Percentiles rank a stretch among this genome's conserved stretches.
phyloP scores from a whole-genome alignment of 2,329 filamentous ascomycete species.

The Cladophialophora psammophila region DNA sequence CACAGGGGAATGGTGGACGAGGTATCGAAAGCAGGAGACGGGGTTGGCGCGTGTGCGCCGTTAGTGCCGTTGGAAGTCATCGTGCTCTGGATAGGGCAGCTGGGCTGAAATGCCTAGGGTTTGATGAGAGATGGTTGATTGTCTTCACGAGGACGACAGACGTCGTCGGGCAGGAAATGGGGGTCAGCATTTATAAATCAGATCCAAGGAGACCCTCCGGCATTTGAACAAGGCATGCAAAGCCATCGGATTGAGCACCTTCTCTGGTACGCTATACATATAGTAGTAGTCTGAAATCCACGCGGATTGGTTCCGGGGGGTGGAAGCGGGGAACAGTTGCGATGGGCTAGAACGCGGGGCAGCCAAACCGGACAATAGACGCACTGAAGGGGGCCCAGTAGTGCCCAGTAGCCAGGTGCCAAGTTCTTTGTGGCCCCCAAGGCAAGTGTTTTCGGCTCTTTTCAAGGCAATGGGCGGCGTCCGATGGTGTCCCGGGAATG shows the following conservation, averaged over 20 bases:
- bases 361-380: background rate
- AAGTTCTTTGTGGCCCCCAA: background rate
- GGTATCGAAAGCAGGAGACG: slow-evolving; percentile 35
- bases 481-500: too few relatives aligned
- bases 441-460: background rate
- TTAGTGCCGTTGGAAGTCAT: slow-evolving; percentile 34
- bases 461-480: background rate
- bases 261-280: background rate
- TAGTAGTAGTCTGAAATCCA: background rate
- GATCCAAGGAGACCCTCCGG: background rate
- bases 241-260: slow-evolving; percentile 14
- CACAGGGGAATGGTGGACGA: slow-evolving; percentile 49
- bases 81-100: background rate
- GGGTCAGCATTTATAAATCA: background rate
- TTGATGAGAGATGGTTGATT: slow-evolving; percentile 19
- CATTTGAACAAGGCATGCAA: slow-evolving; percentile 16
- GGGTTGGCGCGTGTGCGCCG: slow-evolving; percentile 21
- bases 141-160: slow-evolving; percentile 2
- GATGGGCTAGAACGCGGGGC: background rate
- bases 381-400: background rate
- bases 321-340: background rate
- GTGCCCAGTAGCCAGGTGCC: background rate
- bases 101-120: background rate
- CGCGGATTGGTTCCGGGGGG: slow-evolving; percentile 1
- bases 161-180: background rate